A percentile compares a stretch with the other conserved stretches of the same genome.
Conservation (phyloP, 495 filamentous ascomycete genomes). For the Hyaloscypha hepaticicola region DNA sequence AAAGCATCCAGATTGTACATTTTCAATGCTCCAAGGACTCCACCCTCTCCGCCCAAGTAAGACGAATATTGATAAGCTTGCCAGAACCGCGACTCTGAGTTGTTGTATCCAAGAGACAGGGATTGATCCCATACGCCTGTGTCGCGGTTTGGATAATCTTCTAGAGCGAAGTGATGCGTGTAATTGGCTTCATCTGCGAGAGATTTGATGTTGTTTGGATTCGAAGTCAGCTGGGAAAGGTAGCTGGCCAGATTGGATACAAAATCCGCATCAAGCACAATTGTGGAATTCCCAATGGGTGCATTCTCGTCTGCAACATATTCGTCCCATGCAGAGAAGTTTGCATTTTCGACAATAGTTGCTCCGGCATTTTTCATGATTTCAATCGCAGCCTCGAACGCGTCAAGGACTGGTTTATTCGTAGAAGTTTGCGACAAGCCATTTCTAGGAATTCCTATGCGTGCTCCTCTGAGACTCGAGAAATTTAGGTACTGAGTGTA, state of each 20-base stretch:
- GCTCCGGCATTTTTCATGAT: conserved; percentile 41
- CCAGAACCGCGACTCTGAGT: conserved; percentile 43
- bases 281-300: conserved; percentile 15
- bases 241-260: conserved; percentile 43
- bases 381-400: conserved; percentile 37
- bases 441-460: conserved; percentile 47
- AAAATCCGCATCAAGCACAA: conserved; percentile 48
- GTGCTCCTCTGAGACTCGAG: conserved; percentile 35
- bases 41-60: conserved; percentile 33
- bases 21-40: conserved; percentile 38
- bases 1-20: conserved; percentile 42
- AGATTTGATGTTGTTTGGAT: conserved; percentile 46
- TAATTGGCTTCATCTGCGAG: conserved; percentile 36
- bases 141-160: conserved; percentile 38
- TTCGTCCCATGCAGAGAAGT: conserved; percentile 30
- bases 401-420: conserved; percentile 31
- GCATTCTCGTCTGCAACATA: conserved; percentile 23
- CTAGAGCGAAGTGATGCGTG: conserved; percentile 33
- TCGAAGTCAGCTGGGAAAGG: conserved; percentile 43
- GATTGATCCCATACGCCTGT: conserved; percentile 39
- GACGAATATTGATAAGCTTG: conserved; percentile 39
- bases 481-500: conserved; percentile 42
- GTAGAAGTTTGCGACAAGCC: conserved; percentile 27
- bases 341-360: conserved; percentile 37
- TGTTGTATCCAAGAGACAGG: conserved; percentile 37